Conservation (phyloP, 2,329 filamentous ascomycete species). For the Neurospora sp. region DNA sequence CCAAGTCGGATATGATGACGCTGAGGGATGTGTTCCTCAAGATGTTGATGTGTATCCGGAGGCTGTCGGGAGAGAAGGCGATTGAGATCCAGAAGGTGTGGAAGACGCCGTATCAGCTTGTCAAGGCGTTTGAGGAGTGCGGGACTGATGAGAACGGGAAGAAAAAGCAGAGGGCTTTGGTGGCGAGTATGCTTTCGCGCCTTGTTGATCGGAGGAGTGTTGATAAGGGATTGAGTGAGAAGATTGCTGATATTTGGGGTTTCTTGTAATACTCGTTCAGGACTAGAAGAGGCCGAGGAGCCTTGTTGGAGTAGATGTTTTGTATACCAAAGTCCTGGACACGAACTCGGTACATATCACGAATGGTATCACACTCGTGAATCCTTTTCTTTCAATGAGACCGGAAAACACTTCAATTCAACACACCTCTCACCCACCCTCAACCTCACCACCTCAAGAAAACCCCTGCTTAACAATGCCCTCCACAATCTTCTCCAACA, state of each 20-base stretch:
- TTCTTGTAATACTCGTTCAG: neutral
- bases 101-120: slow-evolving; percentile 61
- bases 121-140: slow-evolving; percentile 57
- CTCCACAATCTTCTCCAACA: neutral
- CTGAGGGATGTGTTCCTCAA: slow-evolving; percentile 69
- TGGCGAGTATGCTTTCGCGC: slow-evolving; percentile 45
- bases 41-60: slow-evolving; percentile 75
- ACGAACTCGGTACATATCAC: neutral
- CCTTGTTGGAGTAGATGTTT: neutral
- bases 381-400: too few relatives aligned
- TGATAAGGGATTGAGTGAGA: slow-evolving; percentile 53
- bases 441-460: neutral
- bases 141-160: slow-evolving; percentile 37
- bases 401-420: too few relatives aligned
- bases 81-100: slow-evolving; percentile 72
- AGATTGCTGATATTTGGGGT: slow-evolving; percentile 66
- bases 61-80: slow-evolving; percentile 68
- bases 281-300: neutral
- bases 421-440: neutral
- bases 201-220: slow-evolving; percentile 62
- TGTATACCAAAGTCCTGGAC: neutral
- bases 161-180: slow-evolving; percentile 51
- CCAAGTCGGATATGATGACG: slow-evolving; percentile 66
- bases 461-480: neutral
- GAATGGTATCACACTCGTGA: neutral